Percentiles rank a stretch among this genome's conserved stretches.
Evolutionary conservation across 345 rosid genomes (phyloP).

Genomic region (Mangifera indica): DNA sequence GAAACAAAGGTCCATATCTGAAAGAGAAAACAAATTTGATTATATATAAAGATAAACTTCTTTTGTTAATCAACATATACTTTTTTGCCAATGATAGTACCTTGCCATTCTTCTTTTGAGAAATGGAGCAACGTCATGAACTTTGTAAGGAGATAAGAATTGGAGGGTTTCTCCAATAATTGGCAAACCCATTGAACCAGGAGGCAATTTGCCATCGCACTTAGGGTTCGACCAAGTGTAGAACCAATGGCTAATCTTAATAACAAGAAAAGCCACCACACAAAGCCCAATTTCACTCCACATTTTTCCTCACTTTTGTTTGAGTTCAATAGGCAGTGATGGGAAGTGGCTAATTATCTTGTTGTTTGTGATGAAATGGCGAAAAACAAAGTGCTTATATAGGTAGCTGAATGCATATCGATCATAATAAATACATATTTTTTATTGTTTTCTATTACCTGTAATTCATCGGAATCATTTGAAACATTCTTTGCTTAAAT

Average conservation of each 20-base stretch:
- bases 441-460: no score
- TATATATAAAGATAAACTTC: background rate
- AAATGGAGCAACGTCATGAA: slow-evolving; percentile 6
- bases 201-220: slow-evolving; percentile 17
- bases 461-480: no score
- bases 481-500: background rate
- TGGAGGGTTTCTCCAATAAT: slow-evolving; percentile 16
- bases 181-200: slow-evolving; percentile 26
- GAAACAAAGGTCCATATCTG: slow-evolving; percentile 45
- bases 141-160: slow-evolving; percentile 11
- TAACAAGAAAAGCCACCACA: background rate
- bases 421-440: background rate
- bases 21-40: background rate
- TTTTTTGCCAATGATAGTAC: background rate
- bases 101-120: background rate
- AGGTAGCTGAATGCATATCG: background rate
- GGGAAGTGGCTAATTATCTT: background rate
- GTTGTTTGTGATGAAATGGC: background rate
- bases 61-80: background rate
- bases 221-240: slow-evolving; percentile 14
- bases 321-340: background rate
- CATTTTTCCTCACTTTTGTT: background rate
- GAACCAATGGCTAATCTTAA: slow-evolving; percentile 9
- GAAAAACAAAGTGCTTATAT: no score
- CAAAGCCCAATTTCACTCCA: background rate